Evolutionary conservation across 495 filamentous ascomycete genomes (phyloP), one percentile per base, ranked within the genome.

Genomic region (Penicillium argentinense): DNA sequence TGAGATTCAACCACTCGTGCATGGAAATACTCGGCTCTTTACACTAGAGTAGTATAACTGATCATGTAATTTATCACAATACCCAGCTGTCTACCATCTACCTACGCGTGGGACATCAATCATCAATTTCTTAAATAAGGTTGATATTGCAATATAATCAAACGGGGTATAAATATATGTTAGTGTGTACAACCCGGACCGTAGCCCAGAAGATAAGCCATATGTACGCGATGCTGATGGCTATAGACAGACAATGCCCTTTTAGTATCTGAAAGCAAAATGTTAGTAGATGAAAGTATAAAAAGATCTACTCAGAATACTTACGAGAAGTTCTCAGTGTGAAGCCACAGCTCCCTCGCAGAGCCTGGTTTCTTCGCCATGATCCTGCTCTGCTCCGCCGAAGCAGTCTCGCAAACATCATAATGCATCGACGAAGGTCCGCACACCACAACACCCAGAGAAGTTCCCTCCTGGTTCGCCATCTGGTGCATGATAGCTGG

Each of bases 311-410:
- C 13, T n/a, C 5, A 37, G 30, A 24, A 19, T 14, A 54, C 51
- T 57, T 17, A 59, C 51, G 56, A 59, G 27, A 59, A 59, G 19
- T 46, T 59, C 37, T 59, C 56, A 5, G 42, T 51, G 34, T 59
- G 56, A 21, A 59, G 36, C 56, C 56, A 59, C 38, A 59, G 17
- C 17, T 55, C 56, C n/a, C 51, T 13, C 8, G 56, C 51, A 49
- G 3, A 23, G 9, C 45, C 51, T 4, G 40, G 13, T 26, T 46
- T 47, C 33, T 25, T 38, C 1, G 47, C 44, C 6, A 59, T 19
- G 39, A 59, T 59, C 3, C 29, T 28, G 12, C 30, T 46, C 25
- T 59, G 56, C 5, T 39, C 45, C 9, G 26, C 22, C 8, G 56
- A 47, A 4, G 47, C 47, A 12, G 56, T 51, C 12, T 51, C 24